These are phyloP conservation scores for Byssochlamys sp. DNA, from an alignment of 2,329 filamentous ascomycete genomes.

Conservation along the genomic window DNA sequence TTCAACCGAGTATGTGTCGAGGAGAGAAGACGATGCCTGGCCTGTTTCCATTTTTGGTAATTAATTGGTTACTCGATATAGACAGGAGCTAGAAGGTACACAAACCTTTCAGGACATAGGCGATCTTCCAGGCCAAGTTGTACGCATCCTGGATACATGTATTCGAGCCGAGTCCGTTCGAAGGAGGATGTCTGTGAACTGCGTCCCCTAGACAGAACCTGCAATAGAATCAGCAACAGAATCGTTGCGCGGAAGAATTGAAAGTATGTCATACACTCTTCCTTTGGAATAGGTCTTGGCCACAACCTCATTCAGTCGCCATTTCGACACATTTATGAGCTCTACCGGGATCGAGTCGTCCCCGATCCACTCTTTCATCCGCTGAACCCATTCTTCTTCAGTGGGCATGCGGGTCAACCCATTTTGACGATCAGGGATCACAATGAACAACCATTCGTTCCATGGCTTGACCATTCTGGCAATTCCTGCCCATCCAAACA, in stretches of 20 bases:
- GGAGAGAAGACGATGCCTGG: constrained; percentile 20
- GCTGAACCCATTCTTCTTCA: constrained; percentile 38
- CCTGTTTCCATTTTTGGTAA: constrained; percentile 1
- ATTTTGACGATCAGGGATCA: constrained; percentile 34
- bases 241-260: not conserved
- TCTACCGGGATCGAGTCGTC: constrained; percentile 44
- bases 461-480: constrained; percentile 55
- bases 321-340: constrained; percentile 47
- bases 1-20: constrained; percentile 39
- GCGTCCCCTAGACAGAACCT: constrained; percentile 50
- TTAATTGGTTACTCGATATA: not conserved
- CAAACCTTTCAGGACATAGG: constrained; percentile 35
- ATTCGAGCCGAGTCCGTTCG: constrained; percentile 50
- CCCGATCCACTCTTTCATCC: constrained; percentile 45
- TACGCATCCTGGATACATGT: constrained; percentile 51
- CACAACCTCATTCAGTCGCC: constrained; percentile 54
- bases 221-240: constrained; percentile 4
- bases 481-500: constrained; percentile 43
- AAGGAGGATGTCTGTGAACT: constrained; percentile 49
- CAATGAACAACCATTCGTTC: constrained; percentile 53
- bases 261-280: constrained; percentile 31
- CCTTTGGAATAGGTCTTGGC: constrained; percentile 47
- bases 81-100: not conserved
- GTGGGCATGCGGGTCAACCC: constrained; percentile 32
- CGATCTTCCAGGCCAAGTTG: constrained; percentile 49